Evolutionary conservation across 495 filamentous ascomycete genomes (phyloP).

Genomic region (Xylaria grammica): DNA sequence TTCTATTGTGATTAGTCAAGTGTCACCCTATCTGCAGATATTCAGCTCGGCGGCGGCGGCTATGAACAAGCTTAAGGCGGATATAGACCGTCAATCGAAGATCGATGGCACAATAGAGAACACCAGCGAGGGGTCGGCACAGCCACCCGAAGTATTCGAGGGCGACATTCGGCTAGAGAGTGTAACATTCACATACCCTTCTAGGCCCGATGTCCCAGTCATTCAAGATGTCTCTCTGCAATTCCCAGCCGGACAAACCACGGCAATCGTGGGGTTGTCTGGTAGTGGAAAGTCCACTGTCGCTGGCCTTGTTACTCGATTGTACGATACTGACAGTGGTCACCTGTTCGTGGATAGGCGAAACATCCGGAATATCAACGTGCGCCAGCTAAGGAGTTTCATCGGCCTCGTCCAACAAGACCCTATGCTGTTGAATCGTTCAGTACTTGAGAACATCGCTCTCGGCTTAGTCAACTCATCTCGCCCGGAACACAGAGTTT

Average conservation of each 20-base stretch:
- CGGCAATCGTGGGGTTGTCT: slow-evolving; percentile 71
- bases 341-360: slow-evolving; percentile 57
- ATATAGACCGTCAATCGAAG: slow-evolving; percentile 56
- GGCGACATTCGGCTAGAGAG: slow-evolving; percentile 57
- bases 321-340: slow-evolving; percentile 57
- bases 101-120: slow-evolving; percentile 53
- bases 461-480: slow-evolving; percentile 67
- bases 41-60: slow-evolving; percentile 61
- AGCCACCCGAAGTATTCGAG: slow-evolving; percentile 30
- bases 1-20: slow-evolving; percentile 64
- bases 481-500: slow-evolving; percentile 45
- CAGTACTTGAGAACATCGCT: slow-evolving; percentile 72
- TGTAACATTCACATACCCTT: slow-evolving; percentile 66
- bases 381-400: slow-evolving; percentile 59
- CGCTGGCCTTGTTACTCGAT: slow-evolving; percentile 57
- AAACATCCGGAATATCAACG: slow-evolving; percentile 60
- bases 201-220: slow-evolving; percentile 61
- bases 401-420: slow-evolving; percentile 72
- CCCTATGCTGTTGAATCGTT: slow-evolving; percentile 66
- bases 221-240: slow-evolving; percentile 54
- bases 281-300: slow-evolving; percentile 78
- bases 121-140: slow-evolving; percentile 39
- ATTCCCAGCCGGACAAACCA: slow-evolving; percentile 61
- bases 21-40: slow-evolving; percentile 66
- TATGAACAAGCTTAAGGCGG: slow-evolving; percentile 48